Conservation (phyloP, 805 yeast species). For the Diddensiella caesifluorescens region DNA sequence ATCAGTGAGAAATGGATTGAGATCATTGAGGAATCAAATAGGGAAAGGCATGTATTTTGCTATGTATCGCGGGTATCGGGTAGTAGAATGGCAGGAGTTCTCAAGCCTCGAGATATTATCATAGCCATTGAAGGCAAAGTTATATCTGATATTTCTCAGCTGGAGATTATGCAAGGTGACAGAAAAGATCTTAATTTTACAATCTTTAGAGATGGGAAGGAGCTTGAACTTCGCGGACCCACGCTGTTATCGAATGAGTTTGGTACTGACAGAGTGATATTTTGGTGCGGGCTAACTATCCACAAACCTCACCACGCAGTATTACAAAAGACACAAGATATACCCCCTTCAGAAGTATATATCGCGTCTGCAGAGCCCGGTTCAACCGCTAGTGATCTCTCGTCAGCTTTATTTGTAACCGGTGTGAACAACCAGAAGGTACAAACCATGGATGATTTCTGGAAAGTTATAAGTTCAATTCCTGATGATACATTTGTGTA, state of each 20-base stretch:
- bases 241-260: constrained; percentile 55
- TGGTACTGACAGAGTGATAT: constrained; percentile 60
- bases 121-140: constrained; percentile 61
- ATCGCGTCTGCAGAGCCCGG: constrained; percentile 81
- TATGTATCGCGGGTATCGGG: constrained; percentile 63
- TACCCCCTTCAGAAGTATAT: constrained; percentile 79
- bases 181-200: constrained; percentile 47
- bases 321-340: constrained; percentile 64
- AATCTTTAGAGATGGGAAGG: constrained; percentile 66
- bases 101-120: constrained; percentile 64
- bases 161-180: constrained; percentile 45
- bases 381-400: constrained; percentile 73
- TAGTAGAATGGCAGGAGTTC: no score
- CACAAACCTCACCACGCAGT: constrained; percentile 94
- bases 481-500: constrained; percentile 79
- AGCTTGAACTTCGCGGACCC: constrained; percentile 55
- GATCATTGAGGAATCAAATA: constrained; percentile 54
- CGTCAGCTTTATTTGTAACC: constrained; percentile 78
- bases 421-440: constrained; percentile 79
- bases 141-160: constrained; percentile 62
- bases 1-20: constrained; percentile 80
- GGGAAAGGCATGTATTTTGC: constrained; percentile 67
- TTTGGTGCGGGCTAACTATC: constrained; percentile 79
- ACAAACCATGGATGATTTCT: constrained; percentile 61
- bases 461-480: constrained; percentile 58